phyloP scores from a whole-genome alignment of 352 stramenopile species.

The Pythium myriotylum region DNA sequence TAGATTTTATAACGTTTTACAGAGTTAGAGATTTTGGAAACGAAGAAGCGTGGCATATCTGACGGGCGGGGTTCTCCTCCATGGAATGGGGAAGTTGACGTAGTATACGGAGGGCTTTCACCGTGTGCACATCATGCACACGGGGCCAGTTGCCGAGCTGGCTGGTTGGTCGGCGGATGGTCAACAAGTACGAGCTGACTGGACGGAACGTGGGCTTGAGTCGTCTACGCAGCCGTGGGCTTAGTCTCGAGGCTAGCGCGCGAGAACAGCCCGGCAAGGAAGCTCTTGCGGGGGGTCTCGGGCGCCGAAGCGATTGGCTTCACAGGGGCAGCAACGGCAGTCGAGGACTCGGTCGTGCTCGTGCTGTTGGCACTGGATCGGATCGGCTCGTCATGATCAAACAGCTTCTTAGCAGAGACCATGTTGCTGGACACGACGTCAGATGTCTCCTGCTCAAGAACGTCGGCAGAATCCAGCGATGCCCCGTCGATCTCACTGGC shows the following conservation, averaged over 20 bases:
- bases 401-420: not conserved
- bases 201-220: not conserved
- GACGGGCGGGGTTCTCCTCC: too few relatives aligned
- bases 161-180: conserved; percentile 2
- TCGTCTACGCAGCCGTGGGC: conserved; percentile 15
- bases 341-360: conserved; percentile 26
- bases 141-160: conserved; percentile 3
- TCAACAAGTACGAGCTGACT: not conserved
- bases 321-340: conserved; percentile 8
- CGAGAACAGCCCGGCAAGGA: conserved; percentile 30
- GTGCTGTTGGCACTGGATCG: conserved; percentile 19
- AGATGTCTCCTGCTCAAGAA: not conserved
- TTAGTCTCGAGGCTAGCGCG: conserved; percentile 28
- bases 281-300: conserved; percentile 24
- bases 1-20: conserved; percentile 31
- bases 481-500: conserved; percentile 7
- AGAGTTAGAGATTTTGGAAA: conserved; percentile 16
- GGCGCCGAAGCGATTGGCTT: conserved; percentile 8
- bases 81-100: conserved; percentile 11
- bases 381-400: conserved; percentile 20
- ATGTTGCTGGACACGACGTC: not conserved
- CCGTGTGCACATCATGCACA: conserved; percentile 22
- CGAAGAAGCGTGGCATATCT: not conserved
- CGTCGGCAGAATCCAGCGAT: not conserved
- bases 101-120: conserved; percentile 22